Evolutionary conservation across 2,329 filamentous ascomycete species (phyloP), one percentile per base, ranked within the genome.

Genomic region (Penicillium nordicum): DNA sequence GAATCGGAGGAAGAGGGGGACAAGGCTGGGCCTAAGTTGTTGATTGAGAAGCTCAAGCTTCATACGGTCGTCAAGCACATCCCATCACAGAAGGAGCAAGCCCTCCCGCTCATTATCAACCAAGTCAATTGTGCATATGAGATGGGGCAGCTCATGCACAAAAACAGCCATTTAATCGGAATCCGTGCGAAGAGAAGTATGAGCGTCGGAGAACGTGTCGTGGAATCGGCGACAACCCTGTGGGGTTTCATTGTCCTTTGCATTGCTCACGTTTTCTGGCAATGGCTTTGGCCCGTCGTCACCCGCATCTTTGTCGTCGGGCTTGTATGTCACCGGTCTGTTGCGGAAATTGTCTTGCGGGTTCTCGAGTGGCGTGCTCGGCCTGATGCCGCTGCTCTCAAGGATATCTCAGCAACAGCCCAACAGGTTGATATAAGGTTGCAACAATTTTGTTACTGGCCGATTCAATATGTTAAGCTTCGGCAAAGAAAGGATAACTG

Each of bases 381-480:
- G 45, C 88, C 90, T 8, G 87, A 88, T 41, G 88, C 87, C 48
- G 87, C 92, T 40, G 94, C 94, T 0, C 77, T 99, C 54, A 97
- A 97, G 72, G 94, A 99, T 71, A 86, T 97, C 43, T 97, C 92
- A 32, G 94, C 94, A 14, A 97, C 93, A 0, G 94, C 94, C 25
- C 94, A 99, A 72, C 94, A 99, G 74, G 87, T 99, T 36, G 94
- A 99, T 74, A 97, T 99, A 62, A 89, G 94, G 5, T 82, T 99
- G 23, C 92, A 97, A 71, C 94, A 99, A 71, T 97, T 97, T 70
- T 97, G 93, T 75, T 99, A 99, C 73, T 97, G 93, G 92, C 95
- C 94, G 2, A 91, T 96, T 75, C 93, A 99, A 72, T 97, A 97
- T 70, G 82, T 93, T 42, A 97, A 92, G 16, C 76, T 99, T 45